A percentile compares a stretch with the other conserved stretches of the same genome.
Evolutionary conservation across 768 basidiomycete species (phyloP).

Genomic region (Mycena vitilis): DNA sequence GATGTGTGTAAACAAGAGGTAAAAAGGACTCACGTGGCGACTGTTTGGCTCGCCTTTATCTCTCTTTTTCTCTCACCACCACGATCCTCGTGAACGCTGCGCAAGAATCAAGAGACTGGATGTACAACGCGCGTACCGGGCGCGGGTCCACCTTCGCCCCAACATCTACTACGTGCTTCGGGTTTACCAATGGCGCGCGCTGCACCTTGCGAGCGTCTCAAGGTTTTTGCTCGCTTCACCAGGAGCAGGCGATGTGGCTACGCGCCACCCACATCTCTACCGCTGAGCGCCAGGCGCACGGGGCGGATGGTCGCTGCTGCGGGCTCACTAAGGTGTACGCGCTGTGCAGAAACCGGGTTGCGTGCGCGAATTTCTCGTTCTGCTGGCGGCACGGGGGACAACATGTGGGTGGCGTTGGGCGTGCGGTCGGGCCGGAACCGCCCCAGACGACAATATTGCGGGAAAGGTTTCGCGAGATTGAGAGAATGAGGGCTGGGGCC

Average conservation of each 20-base stretch:
- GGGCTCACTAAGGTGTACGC: conserved; percentile 21
- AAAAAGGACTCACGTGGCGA: too few species aligned
- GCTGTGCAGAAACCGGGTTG: conserved; percentile 19
- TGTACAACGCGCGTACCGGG: too few species aligned
- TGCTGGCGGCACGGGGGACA: conserved; percentile 25
- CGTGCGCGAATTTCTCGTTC: conserved; percentile 3
- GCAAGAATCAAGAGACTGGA: too few species aligned
- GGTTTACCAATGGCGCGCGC: neutral
- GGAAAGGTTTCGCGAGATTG: conserved; percentile 19
- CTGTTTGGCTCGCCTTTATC: too few species aligned
- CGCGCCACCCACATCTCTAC: conserved; percentile 5
- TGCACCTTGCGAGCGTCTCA: neutral
- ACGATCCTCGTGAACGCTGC: too few species aligned
- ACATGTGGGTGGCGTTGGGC: neutral
- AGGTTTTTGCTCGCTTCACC: conserved; percentile 17
- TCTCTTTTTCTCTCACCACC: too few species aligned
- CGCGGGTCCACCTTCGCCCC: too few species aligned
- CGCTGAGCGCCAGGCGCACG: conserved; percentile 11
- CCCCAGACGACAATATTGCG: conserved; percentile 9
- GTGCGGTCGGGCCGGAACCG: conserved; percentile 5
- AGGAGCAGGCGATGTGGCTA: conserved; percentile 22
- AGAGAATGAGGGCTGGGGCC: neutral
- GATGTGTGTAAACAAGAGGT: too few species aligned
- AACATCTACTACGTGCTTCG: conserved; percentile 2
- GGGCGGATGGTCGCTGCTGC: conserved; percentile 19